phyloP scores from a whole-genome alignment of 2,329 filamentous ascomycete genomes.

The Colletotrichum zoysiae region DNA sequence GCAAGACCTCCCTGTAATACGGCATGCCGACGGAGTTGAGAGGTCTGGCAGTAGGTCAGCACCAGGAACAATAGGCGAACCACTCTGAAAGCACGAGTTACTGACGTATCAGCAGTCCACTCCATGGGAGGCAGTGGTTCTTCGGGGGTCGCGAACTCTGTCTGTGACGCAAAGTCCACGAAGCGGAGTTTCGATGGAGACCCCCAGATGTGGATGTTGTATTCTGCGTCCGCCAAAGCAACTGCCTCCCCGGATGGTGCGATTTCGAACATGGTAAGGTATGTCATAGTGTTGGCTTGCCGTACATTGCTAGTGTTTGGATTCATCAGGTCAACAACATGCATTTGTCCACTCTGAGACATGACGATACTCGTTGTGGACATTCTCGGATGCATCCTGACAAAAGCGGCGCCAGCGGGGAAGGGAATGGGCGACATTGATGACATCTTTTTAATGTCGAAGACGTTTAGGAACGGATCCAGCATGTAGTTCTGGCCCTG shows the following conservation, averaged over 20 bases:
- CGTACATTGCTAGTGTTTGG: constrained; percentile 88
- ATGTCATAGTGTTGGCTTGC: constrained; percentile 79
- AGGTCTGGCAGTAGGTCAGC: constrained; percentile 60
- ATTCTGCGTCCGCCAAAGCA: constrained; percentile 83
- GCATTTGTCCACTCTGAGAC: constrained; percentile 92
- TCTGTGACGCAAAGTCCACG: constrained; percentile 82
- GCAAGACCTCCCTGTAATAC: constrained; percentile 87
- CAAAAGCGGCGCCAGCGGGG: constrained; percentile 91
- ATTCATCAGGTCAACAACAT: constrained; percentile 96
- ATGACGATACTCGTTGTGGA: constrained; percentile 94
- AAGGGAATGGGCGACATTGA: constrained; percentile 93
- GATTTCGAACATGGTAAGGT: constrained; percentile 85
- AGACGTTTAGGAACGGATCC: constrained; percentile 94
- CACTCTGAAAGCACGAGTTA: constrained; percentile 25
- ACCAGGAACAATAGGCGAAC: constrained; percentile 25
- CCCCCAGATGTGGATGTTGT: constrained; percentile 87
- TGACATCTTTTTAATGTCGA: constrained; percentile 90
- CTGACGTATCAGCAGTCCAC: constrained; percentile 78
- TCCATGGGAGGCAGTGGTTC: constrained; percentile 71
- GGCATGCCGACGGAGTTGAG: constrained; percentile 91
- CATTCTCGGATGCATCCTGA: constrained; percentile 96
- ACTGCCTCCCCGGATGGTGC: constrained; percentile 90
- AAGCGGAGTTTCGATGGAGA: constrained; percentile 89
- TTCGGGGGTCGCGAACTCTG: constrained; percentile 80
- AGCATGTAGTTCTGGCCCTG: constrained; percentile 81